Percentiles rank a stretch among this genome's conserved stretches.
These are phyloP conservation scores for Trichophyton schoenleinii DNA, from an alignment of 2,329 filamentous ascomycete species.

Conservation along the genomic window DNA sequence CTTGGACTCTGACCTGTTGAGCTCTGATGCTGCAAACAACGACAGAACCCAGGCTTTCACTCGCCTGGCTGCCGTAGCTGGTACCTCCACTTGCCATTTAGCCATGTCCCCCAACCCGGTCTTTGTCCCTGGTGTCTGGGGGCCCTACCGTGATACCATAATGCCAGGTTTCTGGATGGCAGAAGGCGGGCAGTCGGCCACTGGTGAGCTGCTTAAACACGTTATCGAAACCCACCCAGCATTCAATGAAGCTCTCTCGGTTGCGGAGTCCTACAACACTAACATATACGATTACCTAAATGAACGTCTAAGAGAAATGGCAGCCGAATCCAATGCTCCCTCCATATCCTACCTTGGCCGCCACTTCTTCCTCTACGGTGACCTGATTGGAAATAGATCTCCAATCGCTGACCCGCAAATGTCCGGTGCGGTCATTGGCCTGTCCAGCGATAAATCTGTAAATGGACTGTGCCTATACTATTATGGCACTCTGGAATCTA, in stretches of 20 bases:
- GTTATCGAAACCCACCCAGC: conserved; percentile 91
- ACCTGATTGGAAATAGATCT: conserved; percentile 91
- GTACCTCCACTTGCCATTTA: conserved; percentile 92
- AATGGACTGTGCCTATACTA: conserved; percentile 85
- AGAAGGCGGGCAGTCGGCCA: conserved; percentile 92
- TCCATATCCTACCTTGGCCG: conserved; percentile 74
- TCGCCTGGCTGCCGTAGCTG: conserved; percentile 83
- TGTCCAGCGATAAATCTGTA: conserved; percentile 74
- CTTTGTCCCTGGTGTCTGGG: conserved; percentile 94
- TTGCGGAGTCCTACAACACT: conserved; percentile 67
- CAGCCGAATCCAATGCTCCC: conserved; percentile 55
- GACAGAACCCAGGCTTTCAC: conserved; percentile 88
- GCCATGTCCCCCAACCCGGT: conserved; percentile 89
- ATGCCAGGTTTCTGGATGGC: conserved; percentile 92
- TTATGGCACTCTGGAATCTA: conserved; percentile 95
- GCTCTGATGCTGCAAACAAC: conserved; percentile 57
- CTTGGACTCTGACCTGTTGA: conserved; percentile 54
- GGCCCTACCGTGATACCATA: conserved; percentile 87
- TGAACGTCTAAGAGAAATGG: conserved; percentile 66
- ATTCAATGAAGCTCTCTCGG: conserved; percentile 63
- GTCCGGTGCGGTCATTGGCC: conserved; percentile 76
- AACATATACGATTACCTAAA: conserved; percentile 97
- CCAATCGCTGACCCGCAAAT: conserved; percentile 87
- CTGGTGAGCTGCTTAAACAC: conserved; percentile 85
- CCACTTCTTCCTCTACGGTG: conserved; percentile 97